A percentile compares a stretch with the other conserved stretches of the same genome.
phyloP scores from a whole-genome alignment of 257 asterid genomes.

The Paulownia fortunei region DNA sequence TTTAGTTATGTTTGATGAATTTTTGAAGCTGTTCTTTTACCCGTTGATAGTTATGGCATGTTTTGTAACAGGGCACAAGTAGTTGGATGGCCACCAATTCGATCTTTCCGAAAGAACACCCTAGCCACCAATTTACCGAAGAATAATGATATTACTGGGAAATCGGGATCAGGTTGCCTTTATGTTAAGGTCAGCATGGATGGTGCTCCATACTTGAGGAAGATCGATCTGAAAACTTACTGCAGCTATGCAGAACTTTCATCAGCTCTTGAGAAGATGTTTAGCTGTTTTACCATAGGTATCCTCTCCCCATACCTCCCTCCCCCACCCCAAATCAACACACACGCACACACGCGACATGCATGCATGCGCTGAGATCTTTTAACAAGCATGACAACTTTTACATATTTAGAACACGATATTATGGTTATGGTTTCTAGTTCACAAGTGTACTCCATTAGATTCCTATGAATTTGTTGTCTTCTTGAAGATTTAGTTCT shows the following conservation, averaged over 20 bases:
- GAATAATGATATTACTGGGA: conserved; percentile 41
- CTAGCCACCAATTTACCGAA: conserved; percentile 54
- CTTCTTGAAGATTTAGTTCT: background rate
- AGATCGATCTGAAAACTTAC: conserved; percentile 75
- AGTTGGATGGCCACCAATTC: conserved; percentile 93
- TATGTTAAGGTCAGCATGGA: conserved; percentile 91
- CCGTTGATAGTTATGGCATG: conserved; percentile 1
- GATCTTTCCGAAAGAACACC: conserved; percentile 78
- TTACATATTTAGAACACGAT: background rate
- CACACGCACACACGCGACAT: background rate
- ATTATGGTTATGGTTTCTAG: background rate
- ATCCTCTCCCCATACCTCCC: background rate
- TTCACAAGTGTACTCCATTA: background rate
- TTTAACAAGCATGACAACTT: background rate
- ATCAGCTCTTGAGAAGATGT: conserved; percentile 82
- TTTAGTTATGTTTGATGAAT: background rate
- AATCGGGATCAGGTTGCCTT: conserved; percentile 54
- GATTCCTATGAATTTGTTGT: background rate
- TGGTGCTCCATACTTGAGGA: conserved; percentile 90
- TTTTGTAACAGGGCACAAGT: conserved; percentile 68
- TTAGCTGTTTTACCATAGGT: conserved; percentile 88
- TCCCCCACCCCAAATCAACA: too few relatives aligned
- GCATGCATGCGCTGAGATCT: background rate
- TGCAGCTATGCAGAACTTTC: conserved; percentile 65
- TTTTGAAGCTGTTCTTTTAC: background rate